Evolutionary conservation across 129 eudicot genomes (phyloP).

Genomic region (Scalesia atractyloides): DNA sequence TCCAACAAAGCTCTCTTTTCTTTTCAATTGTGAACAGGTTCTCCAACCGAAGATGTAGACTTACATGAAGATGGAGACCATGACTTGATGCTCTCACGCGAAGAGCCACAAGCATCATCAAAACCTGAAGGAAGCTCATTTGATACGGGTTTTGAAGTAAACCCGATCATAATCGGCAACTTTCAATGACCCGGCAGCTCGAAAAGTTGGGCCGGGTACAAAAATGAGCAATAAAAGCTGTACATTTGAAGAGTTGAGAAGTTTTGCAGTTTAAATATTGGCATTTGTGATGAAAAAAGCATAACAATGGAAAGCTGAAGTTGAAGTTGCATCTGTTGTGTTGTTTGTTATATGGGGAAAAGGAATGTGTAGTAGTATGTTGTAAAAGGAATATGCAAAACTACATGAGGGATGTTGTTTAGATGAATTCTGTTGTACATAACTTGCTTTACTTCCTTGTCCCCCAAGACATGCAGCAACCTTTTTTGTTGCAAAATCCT

Average conservation of each 20-base stretch:
- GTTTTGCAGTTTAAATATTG: conserved; percentile 38
- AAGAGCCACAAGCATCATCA: conserved; percentile 16
- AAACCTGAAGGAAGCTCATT: conserved; percentile 21
- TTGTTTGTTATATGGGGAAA: conserved; percentile 25
- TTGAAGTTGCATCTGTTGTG: conserved; percentile 29
- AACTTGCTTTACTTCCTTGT: conserved; percentile 23
- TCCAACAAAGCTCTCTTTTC: neutral
- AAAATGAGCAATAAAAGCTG: conserved; percentile 30
- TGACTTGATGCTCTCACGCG: conserved; percentile 9
- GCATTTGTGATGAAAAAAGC: conserved; percentile 19
- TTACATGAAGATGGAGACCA: conserved; percentile 25
- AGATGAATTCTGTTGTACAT: conserved; percentile 30
- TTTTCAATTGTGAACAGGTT: conserved; percentile 20
- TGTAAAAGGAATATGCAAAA: conserved; percentile 38
- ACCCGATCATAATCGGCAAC: conserved; percentile 12
- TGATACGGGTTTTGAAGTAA: conserved; percentile 16
- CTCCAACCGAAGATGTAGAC: conserved; percentile 15
- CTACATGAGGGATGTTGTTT: conserved; percentile 20
- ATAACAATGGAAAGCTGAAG: conserved; percentile 32
- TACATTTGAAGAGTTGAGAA: conserved; percentile 31
- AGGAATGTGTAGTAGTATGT: conserved; percentile 32
- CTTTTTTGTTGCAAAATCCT: conserved; percentile 15
- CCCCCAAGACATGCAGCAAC: conserved; percentile 1
- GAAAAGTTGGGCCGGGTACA: conserved; percentile 7
- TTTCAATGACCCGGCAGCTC: conserved; percentile 19